phyloP scores from a whole-genome alignment of 805 yeast species.

The Isabelozyma heimii region DNA sequence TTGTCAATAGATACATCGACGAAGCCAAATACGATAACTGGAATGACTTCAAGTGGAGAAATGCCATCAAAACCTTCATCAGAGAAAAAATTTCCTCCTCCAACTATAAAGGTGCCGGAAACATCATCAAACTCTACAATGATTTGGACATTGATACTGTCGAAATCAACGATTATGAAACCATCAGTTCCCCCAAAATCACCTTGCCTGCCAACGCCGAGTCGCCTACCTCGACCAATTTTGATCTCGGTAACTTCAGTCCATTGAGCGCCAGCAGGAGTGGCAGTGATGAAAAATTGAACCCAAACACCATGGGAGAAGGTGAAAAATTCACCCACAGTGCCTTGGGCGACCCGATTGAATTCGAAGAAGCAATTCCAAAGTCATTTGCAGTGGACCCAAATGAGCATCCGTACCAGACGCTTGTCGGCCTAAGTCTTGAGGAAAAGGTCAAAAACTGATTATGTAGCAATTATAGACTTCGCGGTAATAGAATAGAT shows the following conservation, averaged over 20 bases:
- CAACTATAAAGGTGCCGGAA: slow-evolving; percentile 34
- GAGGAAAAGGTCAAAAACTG: not conserved
- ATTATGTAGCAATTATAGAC: not conserved
- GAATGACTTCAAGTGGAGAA: slow-evolving; percentile 27
- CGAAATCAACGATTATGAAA: not conserved
- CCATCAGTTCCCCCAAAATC: not conserved
- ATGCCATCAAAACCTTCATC: slow-evolving; percentile 16
- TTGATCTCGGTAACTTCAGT: not conserved
- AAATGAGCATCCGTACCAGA: not conserved
- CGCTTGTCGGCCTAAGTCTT: not conserved
- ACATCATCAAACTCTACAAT: slow-evolving; percentile 30
- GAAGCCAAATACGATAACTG: slow-evolving; percentile 20
- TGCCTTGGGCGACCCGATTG: not conserved
- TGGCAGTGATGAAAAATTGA: not conserved
- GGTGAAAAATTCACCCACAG: too few relatives aligned
- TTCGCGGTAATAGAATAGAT: not conserved
- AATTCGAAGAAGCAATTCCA: not conserved
- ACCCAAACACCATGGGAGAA: too few relatives aligned
- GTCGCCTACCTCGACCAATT: not conserved
- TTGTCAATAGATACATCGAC: slow-evolving; percentile 15
- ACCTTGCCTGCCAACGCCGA: not conserved
- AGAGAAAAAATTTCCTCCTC: slow-evolving; percentile 11
- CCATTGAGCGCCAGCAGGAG: not conserved
- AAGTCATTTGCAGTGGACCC: not conserved
- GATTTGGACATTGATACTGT: slow-evolving; percentile 14